phyloP scores from a whole-genome alignment of 2,329 filamentous ascomycete genomes.

The Hypoxylon rubiginosum region DNA sequence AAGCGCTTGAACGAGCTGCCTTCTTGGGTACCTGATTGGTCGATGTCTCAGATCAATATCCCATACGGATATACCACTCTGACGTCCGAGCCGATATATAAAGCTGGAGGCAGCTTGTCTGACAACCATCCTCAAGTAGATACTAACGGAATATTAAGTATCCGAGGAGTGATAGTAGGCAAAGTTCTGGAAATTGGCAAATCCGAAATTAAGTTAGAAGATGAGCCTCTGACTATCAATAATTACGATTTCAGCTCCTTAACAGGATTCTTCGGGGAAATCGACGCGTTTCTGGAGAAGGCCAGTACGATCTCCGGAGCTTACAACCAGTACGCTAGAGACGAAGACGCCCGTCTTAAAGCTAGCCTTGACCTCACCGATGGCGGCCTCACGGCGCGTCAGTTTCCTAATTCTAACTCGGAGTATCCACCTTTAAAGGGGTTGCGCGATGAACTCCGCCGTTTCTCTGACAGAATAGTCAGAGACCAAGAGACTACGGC shows the following conservation, averaged over 20 bases:
- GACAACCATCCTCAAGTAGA: background rate
- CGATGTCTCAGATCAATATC: background rate
- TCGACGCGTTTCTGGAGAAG: background rate
- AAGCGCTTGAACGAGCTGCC: background rate
- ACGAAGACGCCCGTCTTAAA: background rate
- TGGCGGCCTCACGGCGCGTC: background rate
- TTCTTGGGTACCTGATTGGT: background rate
- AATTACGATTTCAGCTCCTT: background rate
- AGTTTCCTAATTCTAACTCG: background rate
- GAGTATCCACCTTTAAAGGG: background rate
- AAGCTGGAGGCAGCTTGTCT: background rate
- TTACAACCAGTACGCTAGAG: background rate
- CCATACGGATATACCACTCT: background rate
- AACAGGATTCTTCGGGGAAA: background rate
- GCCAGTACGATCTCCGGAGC: background rate
- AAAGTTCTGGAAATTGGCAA: background rate
- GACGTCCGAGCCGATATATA: background rate
- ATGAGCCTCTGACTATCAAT: background rate
- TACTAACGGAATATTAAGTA: background rate
- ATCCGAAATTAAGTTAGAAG: background rate
- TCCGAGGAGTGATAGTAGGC: background rate
- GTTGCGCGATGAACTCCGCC: background rate
- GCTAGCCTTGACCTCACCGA: background rate
- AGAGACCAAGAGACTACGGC: background rate
- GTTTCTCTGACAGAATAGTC: background rate